Conservation (phyloP, 352 stramenopile genomes). For the Pythium insidiosum region DNA sequence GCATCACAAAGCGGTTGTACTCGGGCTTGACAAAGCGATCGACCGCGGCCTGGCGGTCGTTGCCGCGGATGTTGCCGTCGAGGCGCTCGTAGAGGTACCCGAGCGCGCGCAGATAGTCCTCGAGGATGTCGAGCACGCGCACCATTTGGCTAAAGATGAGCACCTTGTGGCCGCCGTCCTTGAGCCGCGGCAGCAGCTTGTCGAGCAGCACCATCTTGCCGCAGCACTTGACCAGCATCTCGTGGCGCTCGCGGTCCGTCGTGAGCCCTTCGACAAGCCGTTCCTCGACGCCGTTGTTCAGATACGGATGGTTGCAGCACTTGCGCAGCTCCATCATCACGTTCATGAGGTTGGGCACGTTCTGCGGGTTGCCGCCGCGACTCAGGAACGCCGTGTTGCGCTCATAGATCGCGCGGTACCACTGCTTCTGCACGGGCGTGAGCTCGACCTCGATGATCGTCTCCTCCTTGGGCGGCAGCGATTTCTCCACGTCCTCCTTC, state of each 20-base stretch:
- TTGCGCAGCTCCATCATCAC: constrained; percentile 91
- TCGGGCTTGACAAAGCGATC: constrained; percentile 87
- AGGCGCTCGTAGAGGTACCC: constrained; percentile 95
- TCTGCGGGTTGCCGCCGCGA: constrained; percentile 67
- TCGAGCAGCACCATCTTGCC: constrained; percentile 99
- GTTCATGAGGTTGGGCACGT: constrained; percentile 88
- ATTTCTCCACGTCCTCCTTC: constrained; percentile 89
- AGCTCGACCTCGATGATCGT: constrained; percentile 89
- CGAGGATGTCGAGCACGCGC: constrained; percentile 99
- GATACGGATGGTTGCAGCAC: constrained; percentile 88
- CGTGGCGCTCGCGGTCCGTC: constrained; percentile 70
- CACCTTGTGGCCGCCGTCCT: constrained; percentile 95
- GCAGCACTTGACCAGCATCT: constrained; percentile 95
- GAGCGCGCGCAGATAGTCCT: constrained; percentile 95
- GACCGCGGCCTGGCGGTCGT: constrained; percentile 80
- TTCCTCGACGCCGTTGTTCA: constrained; percentile 91
- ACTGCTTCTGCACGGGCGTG: constrained; percentile 87
- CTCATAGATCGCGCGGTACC: constrained; percentile 94
- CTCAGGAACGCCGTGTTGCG: constrained; percentile 91
- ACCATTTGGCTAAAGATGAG: constrained; percentile 99
- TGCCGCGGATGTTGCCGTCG: constrained; percentile 95
- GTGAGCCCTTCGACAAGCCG: constrained; percentile 74
- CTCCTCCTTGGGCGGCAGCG: constrained; percentile 82
- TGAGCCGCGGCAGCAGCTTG: constrained; percentile 97
- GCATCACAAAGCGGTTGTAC: constrained; percentile 95